Base-by-base conservation (phyloP, 306 rosid genomes). In the Lablab purpureus region DNA sequence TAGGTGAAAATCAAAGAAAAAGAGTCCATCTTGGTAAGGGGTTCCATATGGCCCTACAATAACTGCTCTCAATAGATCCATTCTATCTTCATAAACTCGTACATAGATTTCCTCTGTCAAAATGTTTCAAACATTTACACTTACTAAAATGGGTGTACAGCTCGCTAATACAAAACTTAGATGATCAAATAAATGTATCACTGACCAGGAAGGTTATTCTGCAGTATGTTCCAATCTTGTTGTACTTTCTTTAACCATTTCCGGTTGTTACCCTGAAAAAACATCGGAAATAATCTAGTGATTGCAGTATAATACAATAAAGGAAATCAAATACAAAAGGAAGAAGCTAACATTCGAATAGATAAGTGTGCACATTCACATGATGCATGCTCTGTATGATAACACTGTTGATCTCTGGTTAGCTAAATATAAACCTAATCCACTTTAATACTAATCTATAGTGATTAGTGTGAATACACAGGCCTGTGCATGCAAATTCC, bases 1-100 rank as follows among this genome's bases (percentile, higher is more conserved):
- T 81, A 96, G 99, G 89, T 93, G 93, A 89, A 96, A 96, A 85
- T 96, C 99, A 73, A 96, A 96, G 94, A 93, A 90, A 85, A 96
- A 96, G 68, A 96, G 94, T 50, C 99, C 99, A 83, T 96, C 99
- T 89, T 96, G 99, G 92, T 96, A 96, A 76, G 98, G 99, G 17
- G 99, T 96, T 80, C 99, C 99, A 66, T 91, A 96, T 49, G 99
- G 94, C 89, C 99, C 99, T 75, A 96, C 89, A 85, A 96, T 96
- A 77, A 96, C 99, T 32, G 99, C 94, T 83, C 99, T 89, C 67
- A 96, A 75, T 63, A 96, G 97, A 85, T 93, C 98, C 98, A 96
- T 91, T 82, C 98, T 85, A 83, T 96, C 99, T 86, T 96, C 99
- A 62, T 93, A 96, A 80, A 90, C 99, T 52, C 98, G 89, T 71